A percentile compares a stretch with the other conserved stretches of the same genome.
phyloP scores from a whole-genome alignment of 805 yeast species.

The Ascoidea tarda region DNA sequence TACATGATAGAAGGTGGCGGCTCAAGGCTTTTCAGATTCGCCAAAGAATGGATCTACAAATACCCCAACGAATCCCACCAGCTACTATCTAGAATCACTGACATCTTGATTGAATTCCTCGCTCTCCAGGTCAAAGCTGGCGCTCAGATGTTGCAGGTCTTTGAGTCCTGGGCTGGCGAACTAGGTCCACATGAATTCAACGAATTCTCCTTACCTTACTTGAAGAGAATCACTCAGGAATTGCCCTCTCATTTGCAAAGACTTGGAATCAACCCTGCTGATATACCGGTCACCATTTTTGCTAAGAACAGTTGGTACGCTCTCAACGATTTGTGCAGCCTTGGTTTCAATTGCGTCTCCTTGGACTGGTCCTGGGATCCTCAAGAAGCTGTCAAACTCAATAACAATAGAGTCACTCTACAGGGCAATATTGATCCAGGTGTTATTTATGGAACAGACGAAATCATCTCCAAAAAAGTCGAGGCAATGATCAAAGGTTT shows the following conservation, averaged over 20 bases:
- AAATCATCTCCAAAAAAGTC: slow-evolving; percentile 65
- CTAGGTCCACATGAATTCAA: slow-evolving; percentile 80
- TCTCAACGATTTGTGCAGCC: slow-evolving; percentile 63
- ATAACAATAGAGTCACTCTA: slow-evolving; percentile 62
- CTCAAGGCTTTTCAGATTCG: slow-evolving; percentile 78
- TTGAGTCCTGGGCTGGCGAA: slow-evolving; percentile 98
- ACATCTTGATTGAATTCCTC: slow-evolving; percentile 81
- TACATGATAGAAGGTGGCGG: slow-evolving; percentile 99
- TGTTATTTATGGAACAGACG: slow-evolving; percentile 79
- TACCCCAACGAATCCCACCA: slow-evolving; percentile 59
- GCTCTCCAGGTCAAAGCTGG: slow-evolving; percentile 95
- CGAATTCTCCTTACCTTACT: slow-evolving; percentile 81
- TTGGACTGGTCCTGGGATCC: slow-evolving; percentile 89
- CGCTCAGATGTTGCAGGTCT: slow-evolving; percentile 94
- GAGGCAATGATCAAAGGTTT: slow-evolving; percentile 82
- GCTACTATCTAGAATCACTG: slow-evolving; percentile 66
- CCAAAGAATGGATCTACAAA: slow-evolving; percentile 83
- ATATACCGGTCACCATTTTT: slow-evolving; percentile 77
- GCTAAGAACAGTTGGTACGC: slow-evolving; percentile 99
- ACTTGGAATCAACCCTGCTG: slow-evolving; percentile 37
- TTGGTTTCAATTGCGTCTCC: slow-evolving; percentile 80
- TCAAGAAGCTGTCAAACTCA: slow-evolving; percentile 63
- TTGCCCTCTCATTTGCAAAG: slow-evolving; percentile 48
- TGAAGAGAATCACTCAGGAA: slow-evolving; percentile 56
- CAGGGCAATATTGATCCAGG: slow-evolving; percentile 98